Conservation (phyloP, 257 asterid genomes). For the Primulina tabacum region DNA sequence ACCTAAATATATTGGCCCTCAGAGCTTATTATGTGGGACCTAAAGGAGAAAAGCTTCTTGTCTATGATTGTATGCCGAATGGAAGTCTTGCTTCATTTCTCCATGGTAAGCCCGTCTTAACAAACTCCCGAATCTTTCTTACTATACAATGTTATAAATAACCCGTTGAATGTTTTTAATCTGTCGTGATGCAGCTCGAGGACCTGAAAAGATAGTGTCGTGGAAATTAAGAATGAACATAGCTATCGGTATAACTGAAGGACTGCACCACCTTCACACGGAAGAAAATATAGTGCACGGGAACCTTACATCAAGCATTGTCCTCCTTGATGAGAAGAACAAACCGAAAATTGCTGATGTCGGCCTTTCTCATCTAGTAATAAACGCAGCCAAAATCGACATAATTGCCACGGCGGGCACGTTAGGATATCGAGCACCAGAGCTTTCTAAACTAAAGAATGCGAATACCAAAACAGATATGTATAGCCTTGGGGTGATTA, state of each 20-base stretch:
- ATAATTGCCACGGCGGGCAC: conserved; percentile 49
- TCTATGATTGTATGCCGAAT: conserved; percentile 72
- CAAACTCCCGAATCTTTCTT: neutral
- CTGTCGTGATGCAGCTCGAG: conserved; percentile 18
- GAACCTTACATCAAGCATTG: conserved; percentile 62
- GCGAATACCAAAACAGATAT: conserved; percentile 66
- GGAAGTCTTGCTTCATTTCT: conserved; percentile 95
- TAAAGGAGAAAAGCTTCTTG: conserved; percentile 98
- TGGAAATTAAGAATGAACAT: conserved; percentile 80
- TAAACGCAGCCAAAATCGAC: conserved; percentile 42
- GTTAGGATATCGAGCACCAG: conserved; percentile 80
- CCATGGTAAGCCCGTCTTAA: conserved; percentile 53
- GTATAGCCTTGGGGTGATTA: conserved; percentile 80
- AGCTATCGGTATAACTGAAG: conserved; percentile 65
- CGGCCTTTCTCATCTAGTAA: conserved; percentile 43
- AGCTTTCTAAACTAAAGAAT: conserved; percentile 67
- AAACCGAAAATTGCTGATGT: conserved; percentile 64
- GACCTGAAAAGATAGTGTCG: conserved; percentile 45
- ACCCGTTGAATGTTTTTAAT: too few species aligned
- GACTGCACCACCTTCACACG: conserved; percentile 60
- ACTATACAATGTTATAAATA: neutral
- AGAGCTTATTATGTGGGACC: conserved; percentile 94
- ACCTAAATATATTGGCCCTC: conserved; percentile 65
- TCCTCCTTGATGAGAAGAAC: conserved; percentile 60
- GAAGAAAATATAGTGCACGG: conserved; percentile 56